A percentile compares a stretch with the other conserved stretches of the same genome.
Conservation (phyloP, 31 red algal species). For the Odonthalia washingtoniensis region DNA sequence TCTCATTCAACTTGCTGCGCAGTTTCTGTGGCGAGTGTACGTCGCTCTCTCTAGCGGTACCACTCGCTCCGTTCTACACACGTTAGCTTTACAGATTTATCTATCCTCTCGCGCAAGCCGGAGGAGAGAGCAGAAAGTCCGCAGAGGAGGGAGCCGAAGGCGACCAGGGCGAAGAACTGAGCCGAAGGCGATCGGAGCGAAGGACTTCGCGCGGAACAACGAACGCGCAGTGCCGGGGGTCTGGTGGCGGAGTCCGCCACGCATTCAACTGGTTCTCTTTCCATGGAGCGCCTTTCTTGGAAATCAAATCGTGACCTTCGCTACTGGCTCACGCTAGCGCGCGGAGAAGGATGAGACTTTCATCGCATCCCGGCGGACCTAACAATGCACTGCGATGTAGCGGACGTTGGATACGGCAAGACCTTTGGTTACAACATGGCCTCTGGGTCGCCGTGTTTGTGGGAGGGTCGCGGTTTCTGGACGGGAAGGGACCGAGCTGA, state of each 20-base stretch:
- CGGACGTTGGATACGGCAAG: constrained; percentile 12
- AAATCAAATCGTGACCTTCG: constrained; percentile 24
- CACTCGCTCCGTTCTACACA: not conserved
- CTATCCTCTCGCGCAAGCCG: not conserved
- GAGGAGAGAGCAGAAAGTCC: not conserved
- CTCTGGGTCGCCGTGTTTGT: constrained; percentile 33
- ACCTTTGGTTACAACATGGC: not conserved
- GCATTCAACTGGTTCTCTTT: not conserved
- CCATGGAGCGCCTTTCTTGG: not conserved
- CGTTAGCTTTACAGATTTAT: not conserved
- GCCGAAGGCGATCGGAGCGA: not conserved
- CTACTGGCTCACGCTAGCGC: not conserved
- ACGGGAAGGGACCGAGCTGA: not conserved
- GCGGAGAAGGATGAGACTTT: constrained; percentile 23
- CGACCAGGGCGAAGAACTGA: too few relatives aligned
- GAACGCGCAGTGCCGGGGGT: not conserved
- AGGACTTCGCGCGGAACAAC: not conserved
- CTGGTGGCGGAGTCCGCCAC: not conserved
- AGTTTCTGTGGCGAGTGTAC: not conserved
- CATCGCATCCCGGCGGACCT: constrained; percentile 15
- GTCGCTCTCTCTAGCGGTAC: constrained; percentile 2
- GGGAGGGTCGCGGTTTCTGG: constrained; percentile 35
- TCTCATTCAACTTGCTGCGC: not conserved
- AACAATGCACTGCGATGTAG: constrained; percentile 37
- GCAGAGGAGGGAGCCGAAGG: not conserved